A percentile compares a stretch with the other conserved stretches of the same genome.
Evolutionary conservation across 257 asterid genomes (phyloP).

Genomic region (Vinca minor): DNA sequence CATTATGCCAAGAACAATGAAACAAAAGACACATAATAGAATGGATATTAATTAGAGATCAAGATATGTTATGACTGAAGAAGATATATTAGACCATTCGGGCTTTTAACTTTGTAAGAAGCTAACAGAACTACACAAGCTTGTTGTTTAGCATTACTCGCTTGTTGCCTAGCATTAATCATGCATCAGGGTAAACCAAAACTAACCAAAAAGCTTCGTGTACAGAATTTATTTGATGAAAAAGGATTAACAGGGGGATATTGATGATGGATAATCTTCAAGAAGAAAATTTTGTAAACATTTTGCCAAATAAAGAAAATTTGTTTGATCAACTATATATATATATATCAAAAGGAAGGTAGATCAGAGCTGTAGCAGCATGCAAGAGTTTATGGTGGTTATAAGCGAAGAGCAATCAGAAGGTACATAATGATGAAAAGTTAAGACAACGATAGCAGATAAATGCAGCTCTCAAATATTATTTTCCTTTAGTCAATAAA

Average conservation of each 20-base stretch:
- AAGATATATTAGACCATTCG: background rate
- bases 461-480: background rate
- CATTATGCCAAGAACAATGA: background rate
- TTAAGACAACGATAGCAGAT: background rate
- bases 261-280: background rate
- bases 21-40: background rate
- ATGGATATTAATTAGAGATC: background rate
- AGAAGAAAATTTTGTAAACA: background rate
- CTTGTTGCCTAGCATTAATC: background rate
- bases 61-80: background rate
- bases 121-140: background rate
- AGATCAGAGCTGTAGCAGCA: background rate
- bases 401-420: background rate
- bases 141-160: no score
- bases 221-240: background rate
- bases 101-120: background rate
- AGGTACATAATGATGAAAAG: background rate
- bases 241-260: background rate
- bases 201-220: background rate
- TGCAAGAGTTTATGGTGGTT: background rate
- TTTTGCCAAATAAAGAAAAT: background rate
- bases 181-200: background rate
- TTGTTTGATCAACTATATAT: background rate
- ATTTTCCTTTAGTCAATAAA: background rate
- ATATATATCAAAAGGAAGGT: background rate